Percentiles rank a stretch among this genome's conserved stretches.
Conservation (phyloP, 2,329 filamentous ascomycete genomes). For the Fusarium sp. region DNA sequence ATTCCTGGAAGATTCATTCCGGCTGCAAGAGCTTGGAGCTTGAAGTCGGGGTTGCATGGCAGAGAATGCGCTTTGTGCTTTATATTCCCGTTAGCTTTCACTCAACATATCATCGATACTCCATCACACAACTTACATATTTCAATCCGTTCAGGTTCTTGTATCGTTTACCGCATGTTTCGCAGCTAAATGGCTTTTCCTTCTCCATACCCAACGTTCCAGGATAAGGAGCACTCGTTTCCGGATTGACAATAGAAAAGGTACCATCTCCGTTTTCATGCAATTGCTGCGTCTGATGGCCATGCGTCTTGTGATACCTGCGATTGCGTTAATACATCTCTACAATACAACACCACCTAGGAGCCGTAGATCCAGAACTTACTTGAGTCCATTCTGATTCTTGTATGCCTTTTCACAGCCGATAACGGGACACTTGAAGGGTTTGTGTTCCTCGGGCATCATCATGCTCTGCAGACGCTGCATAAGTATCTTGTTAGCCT, state of each 20-base stretch:
- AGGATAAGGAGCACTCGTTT: slow-evolving; percentile 92
- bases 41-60: slow-evolving; percentile 85
- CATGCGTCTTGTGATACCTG: slow-evolving; percentile 80
- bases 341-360: not conserved
- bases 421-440: slow-evolving; percentile 96
- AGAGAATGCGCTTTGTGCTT: slow-evolving; percentile 83
- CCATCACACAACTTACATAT: slow-evolving; percentile 68
- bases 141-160: slow-evolving; percentile 99
- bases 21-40: slow-evolving; percentile 56
- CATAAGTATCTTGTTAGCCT: slow-evolving; percentile 69
- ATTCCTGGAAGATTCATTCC: slow-evolving; percentile 56
- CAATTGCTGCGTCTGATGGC: slow-evolving; percentile 94
- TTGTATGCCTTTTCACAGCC: slow-evolving; percentile 99
- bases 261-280: slow-evolving; percentile 97
- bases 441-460: slow-evolving; percentile 91
- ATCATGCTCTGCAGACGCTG: slow-evolving; percentile 68
- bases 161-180: slow-evolving; percentile 96
- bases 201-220: slow-evolving; percentile 99
- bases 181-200: slow-evolving; percentile 98
- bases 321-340: slow-evolving; percentile 20
- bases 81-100: slow-evolving; percentile 46
- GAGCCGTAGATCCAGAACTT: slow-evolving; percentile 50
- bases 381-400: slow-evolving; percentile 98
- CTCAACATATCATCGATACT: not conserved
- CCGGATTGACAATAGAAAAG: slow-evolving; percentile 97